phyloP scores from a whole-genome alignment of 352 stramenopile genomes.

The Phytophthora nicotianae region DNA sequence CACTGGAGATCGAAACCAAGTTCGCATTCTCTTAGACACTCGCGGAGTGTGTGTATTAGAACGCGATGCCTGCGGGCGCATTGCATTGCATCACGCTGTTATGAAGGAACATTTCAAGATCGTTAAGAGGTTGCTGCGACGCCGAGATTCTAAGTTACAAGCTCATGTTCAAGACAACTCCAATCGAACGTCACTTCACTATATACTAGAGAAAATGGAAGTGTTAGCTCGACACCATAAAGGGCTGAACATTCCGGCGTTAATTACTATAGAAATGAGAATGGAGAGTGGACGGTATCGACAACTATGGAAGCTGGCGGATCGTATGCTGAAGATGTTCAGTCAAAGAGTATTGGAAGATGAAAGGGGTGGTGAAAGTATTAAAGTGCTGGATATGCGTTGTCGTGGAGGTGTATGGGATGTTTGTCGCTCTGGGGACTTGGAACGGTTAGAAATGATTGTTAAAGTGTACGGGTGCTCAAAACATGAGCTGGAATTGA shows the following conservation, averaged over 20 bases:
- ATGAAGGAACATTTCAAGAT: constrained; percentile 44
- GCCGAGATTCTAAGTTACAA: constrained; percentile 47
- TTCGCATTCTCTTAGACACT: constrained; percentile 26
- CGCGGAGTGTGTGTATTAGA: constrained; percentile 31
- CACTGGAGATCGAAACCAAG: constrained; percentile 21
- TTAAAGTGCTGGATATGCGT: constrained; percentile 36
- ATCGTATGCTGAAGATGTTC: constrained; percentile 40
- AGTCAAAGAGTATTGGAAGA: background rate
- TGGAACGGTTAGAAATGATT: constrained; percentile 46
- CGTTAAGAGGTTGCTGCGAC: constrained; percentile 38
- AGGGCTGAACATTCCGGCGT: background rate
- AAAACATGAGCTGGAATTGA: constrained; percentile 19
- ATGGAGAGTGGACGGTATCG: constrained; percentile 33
- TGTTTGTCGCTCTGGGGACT: constrained; percentile 41
- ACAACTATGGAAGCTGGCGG: constrained; percentile 40
- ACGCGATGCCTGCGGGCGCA: constrained; percentile 44
- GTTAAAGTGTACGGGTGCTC: constrained; percentile 28
- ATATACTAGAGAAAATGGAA: constrained; percentile 52
- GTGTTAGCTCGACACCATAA: constrained; percentile 16
- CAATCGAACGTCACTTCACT: constrained; percentile 45
- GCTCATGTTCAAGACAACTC: constrained; percentile 46
- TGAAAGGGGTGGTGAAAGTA: constrained; percentile 6
- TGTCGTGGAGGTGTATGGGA: constrained; percentile 63
- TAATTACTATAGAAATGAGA: constrained; percentile 17
- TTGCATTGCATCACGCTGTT: constrained; percentile 59